A percentile compares a stretch with the other conserved stretches of the same genome.
Conservation (phyloP, 352 stramenopile genomes). For the Phytophthora boehmeriae region DNA sequence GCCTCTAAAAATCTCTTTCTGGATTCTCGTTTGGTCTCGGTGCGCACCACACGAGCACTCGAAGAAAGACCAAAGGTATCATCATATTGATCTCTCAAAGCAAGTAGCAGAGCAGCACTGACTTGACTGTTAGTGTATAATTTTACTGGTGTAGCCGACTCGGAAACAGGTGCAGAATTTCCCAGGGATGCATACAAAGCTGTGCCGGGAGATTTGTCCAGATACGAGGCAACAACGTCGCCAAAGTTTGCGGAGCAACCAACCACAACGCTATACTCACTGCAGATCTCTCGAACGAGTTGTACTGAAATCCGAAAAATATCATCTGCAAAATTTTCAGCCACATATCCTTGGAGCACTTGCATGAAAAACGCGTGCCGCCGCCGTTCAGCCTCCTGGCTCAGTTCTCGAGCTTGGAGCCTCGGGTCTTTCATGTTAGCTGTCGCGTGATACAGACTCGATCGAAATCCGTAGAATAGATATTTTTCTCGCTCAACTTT, state of each 20-base stretch:
- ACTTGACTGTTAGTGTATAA: conserved; percentile 48
- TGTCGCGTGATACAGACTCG: conserved; percentile 54
- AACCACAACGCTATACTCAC: conserved; percentile 69
- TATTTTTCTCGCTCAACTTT: conserved; percentile 59
- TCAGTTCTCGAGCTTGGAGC: conserved; percentile 38
- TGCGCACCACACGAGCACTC: conserved; percentile 28
- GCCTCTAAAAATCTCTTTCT: neutral
- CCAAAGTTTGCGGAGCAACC: conserved; percentile 59
- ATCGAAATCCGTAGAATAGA: conserved; percentile 71
- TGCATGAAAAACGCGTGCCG: conserved; percentile 75
- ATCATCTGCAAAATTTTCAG: conserved; percentile 39
- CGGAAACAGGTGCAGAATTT: neutral
- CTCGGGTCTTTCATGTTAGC: conserved; percentile 48
- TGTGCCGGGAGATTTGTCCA: conserved; percentile 12
- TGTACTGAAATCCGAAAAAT: conserved; percentile 42
- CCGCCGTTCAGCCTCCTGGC: conserved; percentile 43
- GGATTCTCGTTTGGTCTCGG: neutral
- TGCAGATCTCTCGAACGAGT: conserved; percentile 49
- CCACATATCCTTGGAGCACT: conserved; percentile 59
- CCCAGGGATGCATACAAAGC: conserved; percentile 17
- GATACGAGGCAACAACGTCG: conserved; percentile 40
- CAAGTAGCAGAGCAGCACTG: conserved; percentile 57
- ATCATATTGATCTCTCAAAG: conserved; percentile 60
- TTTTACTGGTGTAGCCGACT: conserved; percentile 6
- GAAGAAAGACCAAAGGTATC: conserved; percentile 68